Conservation (phyloP, 768 basidiomycete genomes). For the Galerina marginata region DNA sequence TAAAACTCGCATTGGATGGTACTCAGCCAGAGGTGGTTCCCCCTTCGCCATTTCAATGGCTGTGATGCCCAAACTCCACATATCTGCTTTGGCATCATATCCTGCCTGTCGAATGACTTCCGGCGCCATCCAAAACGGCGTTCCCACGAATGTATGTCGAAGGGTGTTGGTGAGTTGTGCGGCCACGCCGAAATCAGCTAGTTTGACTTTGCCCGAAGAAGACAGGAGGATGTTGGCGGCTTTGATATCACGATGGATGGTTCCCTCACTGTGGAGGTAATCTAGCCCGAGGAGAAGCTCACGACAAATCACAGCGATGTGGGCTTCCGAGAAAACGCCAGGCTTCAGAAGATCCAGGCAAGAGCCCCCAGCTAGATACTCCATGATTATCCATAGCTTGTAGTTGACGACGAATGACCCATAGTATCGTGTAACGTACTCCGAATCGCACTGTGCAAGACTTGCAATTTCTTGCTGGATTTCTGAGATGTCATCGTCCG, state of each 20-base stretch:
- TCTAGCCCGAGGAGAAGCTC: constrained; percentile 93
- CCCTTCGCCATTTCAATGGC: constrained; percentile 99
- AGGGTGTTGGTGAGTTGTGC: constrained; percentile 94
- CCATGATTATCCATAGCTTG: constrained; percentile 99
- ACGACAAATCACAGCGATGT: constrained; percentile 94
- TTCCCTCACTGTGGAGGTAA: constrained; percentile 94
- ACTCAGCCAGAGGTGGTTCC: constrained; percentile 94
- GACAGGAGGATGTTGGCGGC: constrained; percentile 95
- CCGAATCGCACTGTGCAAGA: constrained; percentile 93
- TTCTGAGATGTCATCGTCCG: constrained; percentile 98
- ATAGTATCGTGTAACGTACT: constrained; percentile 95
- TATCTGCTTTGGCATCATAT: constrained; percentile 94
- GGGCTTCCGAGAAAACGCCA: constrained; percentile 87
- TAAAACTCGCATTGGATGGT: constrained; percentile 98
- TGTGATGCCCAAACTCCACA: constrained; percentile 98
- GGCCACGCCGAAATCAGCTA: constrained; percentile 98
- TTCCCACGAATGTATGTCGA: constrained; percentile 97
- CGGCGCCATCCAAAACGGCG: constrained; percentile 98
- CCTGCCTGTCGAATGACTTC: constrained; percentile 98
- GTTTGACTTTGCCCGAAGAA: constrained; percentile 91
- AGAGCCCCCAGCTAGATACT: constrained; percentile 98
- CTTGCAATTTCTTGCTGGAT: constrained; percentile 99
- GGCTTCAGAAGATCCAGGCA: constrained; percentile 96
- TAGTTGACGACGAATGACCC: constrained; percentile 96
- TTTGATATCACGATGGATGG: constrained; percentile 99